Evolutionary conservation across 2,329 filamentous ascomycete species (phyloP).

Genomic region (Fusarium torreyae): DNA sequence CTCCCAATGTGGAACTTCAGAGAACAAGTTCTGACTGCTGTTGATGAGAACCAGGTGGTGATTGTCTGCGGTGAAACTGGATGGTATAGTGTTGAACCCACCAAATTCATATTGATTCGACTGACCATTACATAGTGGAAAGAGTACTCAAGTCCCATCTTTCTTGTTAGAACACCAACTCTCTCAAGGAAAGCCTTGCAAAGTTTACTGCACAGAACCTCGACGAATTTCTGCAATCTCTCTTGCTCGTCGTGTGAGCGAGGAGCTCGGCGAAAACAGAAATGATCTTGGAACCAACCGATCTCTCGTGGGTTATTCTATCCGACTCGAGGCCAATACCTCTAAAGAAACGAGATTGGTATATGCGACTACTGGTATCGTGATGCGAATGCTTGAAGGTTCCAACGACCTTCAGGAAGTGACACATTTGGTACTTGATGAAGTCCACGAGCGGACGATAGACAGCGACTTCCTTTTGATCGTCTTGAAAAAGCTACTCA

Average conservation of each 20-base stretch:
- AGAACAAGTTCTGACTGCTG: conserved; percentile 80
- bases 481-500: conserved; percentile 86
- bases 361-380: conserved; percentile 91
- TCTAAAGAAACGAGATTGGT: conserved; percentile 86
- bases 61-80: conserved; percentile 98
- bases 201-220: conserved; percentile 96
- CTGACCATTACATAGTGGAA: conserved; percentile 71
- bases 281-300: conserved; percentile 85
- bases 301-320: conserved; percentile 94
- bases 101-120: neutral
- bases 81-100: conserved; percentile 65
- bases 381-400: conserved; percentile 97
- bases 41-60: conserved; percentile 86
- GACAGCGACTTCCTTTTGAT: conserved; percentile 97
- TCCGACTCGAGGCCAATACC: conserved; percentile 90
- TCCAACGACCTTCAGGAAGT: conserved; percentile 89
- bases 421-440: conserved; percentile 95
- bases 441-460: conserved; percentile 96
- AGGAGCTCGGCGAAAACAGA: conserved; percentile 90
- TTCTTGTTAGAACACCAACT: conserved; percentile 94
- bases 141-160: conserved; percentile 96
- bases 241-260: conserved; percentile 90
- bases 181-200: conserved; percentile 83
- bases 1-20: conserved; percentile 93
- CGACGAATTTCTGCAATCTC: conserved; percentile 97